Evolutionary conservation across 2,329 filamentous ascomycete species (phyloP), one percentile per base, ranked within the genome.

Genomic region (Huntiella decipiens): DNA sequence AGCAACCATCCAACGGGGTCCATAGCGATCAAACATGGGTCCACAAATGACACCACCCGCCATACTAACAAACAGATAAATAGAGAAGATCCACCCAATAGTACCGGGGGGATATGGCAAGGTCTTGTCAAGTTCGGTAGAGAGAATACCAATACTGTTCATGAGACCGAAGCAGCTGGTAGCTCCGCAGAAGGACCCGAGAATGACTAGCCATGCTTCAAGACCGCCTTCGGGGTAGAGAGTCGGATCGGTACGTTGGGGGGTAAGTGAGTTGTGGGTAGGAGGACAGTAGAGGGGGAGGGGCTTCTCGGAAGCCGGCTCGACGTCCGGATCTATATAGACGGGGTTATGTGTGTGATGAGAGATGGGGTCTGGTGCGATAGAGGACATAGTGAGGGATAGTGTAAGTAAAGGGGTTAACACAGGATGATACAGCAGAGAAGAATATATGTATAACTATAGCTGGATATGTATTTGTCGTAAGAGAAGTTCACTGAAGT

Each of bases 81-180:
- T 63, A 54, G 79, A 78, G 54, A 88, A 87, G 52, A 93, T 83
- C 85, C 85, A 93, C n/a, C 82, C 82, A 42, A 86, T 77, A 44
- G 73, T 68, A 3, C 77, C 77, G 8, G 78, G 68, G 46, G 63
- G 71, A 58, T 85, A 78, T n/a, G 63, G 65, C 15, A 93, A 68
- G 55, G 91, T 82, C 57, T 92, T 66, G 15, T 67, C 71, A 51
- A 92, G 72, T 60, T 88, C 88, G 11, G 79, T 73, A 61, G 88
- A 78, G 60, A 87, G 82, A 1, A 79, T 78, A 32, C 79, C 82
- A n/a, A 82, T 68, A 50, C 72, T 74, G 60, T 82, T 82, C 66
- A 85, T 77, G 53, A 84, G 67, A 0, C 82, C 82, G 49, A 85
- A 77, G 4, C 74, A 71, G 7, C 76, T 77, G 46, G 78, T 63